Base-by-base conservation (phyloP, 352 stramenopile genomes). In the Phytophthora palmivora region DNA sequence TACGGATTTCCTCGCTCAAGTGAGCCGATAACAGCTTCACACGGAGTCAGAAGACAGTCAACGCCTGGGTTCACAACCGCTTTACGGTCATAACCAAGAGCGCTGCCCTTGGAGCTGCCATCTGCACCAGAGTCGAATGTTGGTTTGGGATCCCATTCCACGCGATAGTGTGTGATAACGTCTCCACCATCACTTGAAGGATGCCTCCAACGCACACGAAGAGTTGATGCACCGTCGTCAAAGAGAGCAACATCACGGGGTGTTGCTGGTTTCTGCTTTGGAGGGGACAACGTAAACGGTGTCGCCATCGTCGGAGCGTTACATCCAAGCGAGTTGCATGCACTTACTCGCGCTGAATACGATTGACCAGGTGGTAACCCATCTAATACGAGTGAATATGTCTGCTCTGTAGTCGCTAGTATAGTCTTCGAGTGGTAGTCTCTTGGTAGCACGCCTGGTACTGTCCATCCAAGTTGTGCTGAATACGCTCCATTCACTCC, bases 111-210 rank as follows among this genome's bases (percentile, higher is more conserved):
- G 0, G 46, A 74, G 12, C 26, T 58, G 22, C 63, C 10, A 22
- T 37, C 36, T n/a, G 19, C n/a, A 0, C 82, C 87, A 4, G 83
- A 95, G 48, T 88, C 78, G 63, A 98, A 98, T n/a, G 74, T 84
- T 5, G 83, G 72, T 5, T 63, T 74, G 4, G 72, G 63, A 58
- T 99, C 97, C 97, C 97, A 99, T 71, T 99, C 96, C 6, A 98
- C 76, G 2, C 92, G 76, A 47, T 98, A 99, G 60, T 98, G 96
- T 7, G 91, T 96, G 39, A 99, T 89, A 0, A 79, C 63, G 28
- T 97, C 88, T 3, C 96, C 96, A 14, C 96, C 96, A 60, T 98
- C 85, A 55, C 91, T 97, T 2, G 72, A 26, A 1, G 96, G 96
- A 24, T 97, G 81, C n/a, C 80, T 88, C 81, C 92, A 98, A 3